Conservation (phyloP, 2,329 filamentous ascomycete species). For the Blastomyces parvus region DNA sequence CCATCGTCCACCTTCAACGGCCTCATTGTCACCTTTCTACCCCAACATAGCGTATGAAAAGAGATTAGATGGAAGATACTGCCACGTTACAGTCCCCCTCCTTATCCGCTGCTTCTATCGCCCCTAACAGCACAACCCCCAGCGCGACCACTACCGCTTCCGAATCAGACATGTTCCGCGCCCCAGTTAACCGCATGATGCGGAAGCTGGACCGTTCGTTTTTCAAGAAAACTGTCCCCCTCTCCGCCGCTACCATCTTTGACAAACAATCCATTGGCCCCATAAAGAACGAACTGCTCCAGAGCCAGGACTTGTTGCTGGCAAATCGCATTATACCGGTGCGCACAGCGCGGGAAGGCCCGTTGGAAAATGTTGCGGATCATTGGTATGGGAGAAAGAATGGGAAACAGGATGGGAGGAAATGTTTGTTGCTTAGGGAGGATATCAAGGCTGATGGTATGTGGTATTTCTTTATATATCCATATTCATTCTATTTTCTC, state of each 20-base stretch:
- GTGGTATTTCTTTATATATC: slow-evolving; percentile 19
- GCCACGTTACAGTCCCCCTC: not conserved
- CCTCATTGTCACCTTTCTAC: not conserved
- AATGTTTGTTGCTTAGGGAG: slow-evolving; percentile 33
- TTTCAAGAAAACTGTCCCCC: slow-evolving; percentile 65
- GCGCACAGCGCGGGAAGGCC: slow-evolving; percentile 49
- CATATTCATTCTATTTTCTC: slow-evolving; percentile 11
- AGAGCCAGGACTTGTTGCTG: slow-evolving; percentile 55
- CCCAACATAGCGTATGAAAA: not conserved
- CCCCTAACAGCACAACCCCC: not conserved
- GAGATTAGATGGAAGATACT: slow-evolving; percentile 6
- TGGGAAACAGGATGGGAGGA: slow-evolving; percentile 44
- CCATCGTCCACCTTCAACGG: not conserved
- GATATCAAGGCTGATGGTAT: slow-evolving; percentile 32
- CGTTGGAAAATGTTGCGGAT: slow-evolving; percentile 18
- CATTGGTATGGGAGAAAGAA: slow-evolving; percentile 40
- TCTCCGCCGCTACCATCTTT: slow-evolving; percentile 68
- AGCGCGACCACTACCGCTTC: not conserved
- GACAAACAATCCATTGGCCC: slow-evolving; percentile 65
- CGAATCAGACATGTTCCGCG: slow-evolving; percentile 53
- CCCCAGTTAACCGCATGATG: slow-evolving; percentile 71
- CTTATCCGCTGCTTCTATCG: not conserved
- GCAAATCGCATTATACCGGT: slow-evolving; percentile 57
- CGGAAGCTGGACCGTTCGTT: slow-evolving; percentile 71
- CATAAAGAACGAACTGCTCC: slow-evolving; percentile 57